These are phyloP conservation scores for Tylopilus subfusipes DNA, from an alignment of 768 basidiomycete species.

Conservation along the genomic window DNA sequence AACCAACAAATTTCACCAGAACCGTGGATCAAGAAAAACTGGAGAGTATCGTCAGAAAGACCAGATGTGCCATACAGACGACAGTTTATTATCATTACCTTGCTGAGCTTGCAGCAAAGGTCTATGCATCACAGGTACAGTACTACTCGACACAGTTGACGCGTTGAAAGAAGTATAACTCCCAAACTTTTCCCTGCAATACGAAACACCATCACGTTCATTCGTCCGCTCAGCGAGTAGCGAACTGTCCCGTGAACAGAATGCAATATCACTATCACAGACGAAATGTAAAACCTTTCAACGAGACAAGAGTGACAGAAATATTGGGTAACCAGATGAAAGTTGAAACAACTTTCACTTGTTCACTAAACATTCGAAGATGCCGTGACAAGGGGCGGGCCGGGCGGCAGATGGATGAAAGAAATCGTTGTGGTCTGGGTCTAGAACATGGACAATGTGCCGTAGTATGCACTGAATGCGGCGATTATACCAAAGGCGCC, in stretches of 20 bases:
- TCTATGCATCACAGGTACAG: no score
- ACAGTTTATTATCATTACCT: not conserved
- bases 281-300: not conserved
- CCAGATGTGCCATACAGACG: no score
- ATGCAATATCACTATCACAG: not conserved
- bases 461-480: constrained; percentile 30
- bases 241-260: not conserved
- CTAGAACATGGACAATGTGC: constrained; percentile 25
- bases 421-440: constrained; percentile 28
- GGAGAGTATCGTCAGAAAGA: no score
- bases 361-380: constrained; percentile 12
- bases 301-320: not conserved
- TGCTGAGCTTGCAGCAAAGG: not conserved
- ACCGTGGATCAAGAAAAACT: no score
- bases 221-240: not conserved
- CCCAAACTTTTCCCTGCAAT: not conserved
- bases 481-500: constrained; percentile 27
- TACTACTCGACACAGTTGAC: not conserved
- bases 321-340: not conserved
- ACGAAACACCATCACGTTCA: not conserved
- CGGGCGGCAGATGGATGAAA: constrained; percentile 26
- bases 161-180: not conserved
- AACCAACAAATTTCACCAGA: no score
- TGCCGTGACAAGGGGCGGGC: constrained; percentile 19
- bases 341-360: not conserved